These are phyloP conservation scores for Backusella westeae DNA, from an alignment of 192 early-diverging fungal genomes.

Conservation along the genomic window DNA sequence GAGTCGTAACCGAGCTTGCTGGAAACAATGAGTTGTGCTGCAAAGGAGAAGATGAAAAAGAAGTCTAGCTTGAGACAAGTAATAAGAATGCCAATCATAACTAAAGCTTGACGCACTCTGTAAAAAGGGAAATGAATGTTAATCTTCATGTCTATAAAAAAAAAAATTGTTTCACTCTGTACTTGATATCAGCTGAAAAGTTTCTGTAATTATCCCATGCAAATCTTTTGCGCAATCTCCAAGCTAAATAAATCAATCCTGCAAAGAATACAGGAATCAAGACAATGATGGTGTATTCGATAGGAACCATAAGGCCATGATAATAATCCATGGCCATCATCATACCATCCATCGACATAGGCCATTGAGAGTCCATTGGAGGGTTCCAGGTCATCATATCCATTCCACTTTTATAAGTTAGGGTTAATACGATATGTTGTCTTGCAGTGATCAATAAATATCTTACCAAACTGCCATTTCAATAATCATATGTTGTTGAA, in stretches of 20 bases:
- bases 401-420: constrained; percentile 19
- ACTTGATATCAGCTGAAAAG: constrained; percentile 43
- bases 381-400: constrained; percentile 15
- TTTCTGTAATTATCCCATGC: constrained; percentile 48
- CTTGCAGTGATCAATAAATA: background rate
- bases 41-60: constrained; percentile 45
- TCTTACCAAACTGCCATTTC: constrained; percentile 37
- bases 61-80: constrained; percentile 47
- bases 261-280: constrained; percentile 36
- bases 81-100: constrained; percentile 29
- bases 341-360: background rate
- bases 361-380: constrained; percentile 9
- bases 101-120: constrained; percentile 28
- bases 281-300: constrained; percentile 45
- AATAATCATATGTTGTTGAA: constrained; percentile 40
- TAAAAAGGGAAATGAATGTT: background rate
- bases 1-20: constrained; percentile 24
- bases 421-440: background rate
- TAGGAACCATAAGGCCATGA: constrained; percentile 31
- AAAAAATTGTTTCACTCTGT: background rate
- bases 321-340: constrained; percentile 22
- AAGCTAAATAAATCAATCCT: constrained; percentile 24
- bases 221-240: constrained; percentile 36
- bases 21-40: constrained; percentile 45
- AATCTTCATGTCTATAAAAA: background rate